Evolutionary conservation across 2,329 filamentous ascomycete genomes (phyloP).

Genomic region (Karstenula rhodostoma): DNA sequence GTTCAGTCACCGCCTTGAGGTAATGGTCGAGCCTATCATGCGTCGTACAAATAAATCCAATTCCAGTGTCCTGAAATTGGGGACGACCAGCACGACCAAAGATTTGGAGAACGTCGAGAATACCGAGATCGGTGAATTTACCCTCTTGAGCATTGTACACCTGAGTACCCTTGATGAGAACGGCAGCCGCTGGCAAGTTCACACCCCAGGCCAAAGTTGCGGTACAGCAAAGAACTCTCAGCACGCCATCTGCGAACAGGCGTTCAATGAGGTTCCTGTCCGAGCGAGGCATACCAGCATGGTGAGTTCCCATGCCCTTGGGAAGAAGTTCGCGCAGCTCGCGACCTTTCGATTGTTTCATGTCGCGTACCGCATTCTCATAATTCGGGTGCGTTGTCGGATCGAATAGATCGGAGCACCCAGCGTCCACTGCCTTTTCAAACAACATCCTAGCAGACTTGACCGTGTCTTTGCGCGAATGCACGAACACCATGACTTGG

Average conservation of each 20-base stretch:
- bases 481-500: constrained; percentile 99
- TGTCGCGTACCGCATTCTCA: constrained; percentile 79
- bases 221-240: constrained; percentile 97
- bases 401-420: constrained; percentile 83
- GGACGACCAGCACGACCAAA: constrained; percentile 98
- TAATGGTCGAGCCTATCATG: constrained; percentile 95
- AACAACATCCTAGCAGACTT: constrained; percentile 85
- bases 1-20: constrained; percentile 89
- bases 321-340: constrained; percentile 89
- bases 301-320: constrained; percentile 93
- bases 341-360: constrained; percentile 83
- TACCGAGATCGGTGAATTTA: constrained; percentile 95
- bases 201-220: constrained; percentile 98
- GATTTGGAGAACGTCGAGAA: constrained; percentile 95
- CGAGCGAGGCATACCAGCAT: constrained; percentile 93
- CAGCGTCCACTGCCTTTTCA: constrained; percentile 84
- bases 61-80: constrained; percentile 96
- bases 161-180: constrained; percentile 97
- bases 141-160: constrained; percentile 96
- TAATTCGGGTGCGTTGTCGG: constrained; percentile 80
- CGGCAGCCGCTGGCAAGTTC: constrained; percentile 94
- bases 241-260: constrained; percentile 87
- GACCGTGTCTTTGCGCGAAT: constrained; percentile 93
- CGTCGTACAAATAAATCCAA: constrained; percentile 97
- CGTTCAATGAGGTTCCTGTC: constrained; percentile 97